These are phyloP conservation scores for Aspergillus ellipticus DNA, from an alignment of 495 filamentous ascomycete species.

Conservation along the genomic window DNA sequence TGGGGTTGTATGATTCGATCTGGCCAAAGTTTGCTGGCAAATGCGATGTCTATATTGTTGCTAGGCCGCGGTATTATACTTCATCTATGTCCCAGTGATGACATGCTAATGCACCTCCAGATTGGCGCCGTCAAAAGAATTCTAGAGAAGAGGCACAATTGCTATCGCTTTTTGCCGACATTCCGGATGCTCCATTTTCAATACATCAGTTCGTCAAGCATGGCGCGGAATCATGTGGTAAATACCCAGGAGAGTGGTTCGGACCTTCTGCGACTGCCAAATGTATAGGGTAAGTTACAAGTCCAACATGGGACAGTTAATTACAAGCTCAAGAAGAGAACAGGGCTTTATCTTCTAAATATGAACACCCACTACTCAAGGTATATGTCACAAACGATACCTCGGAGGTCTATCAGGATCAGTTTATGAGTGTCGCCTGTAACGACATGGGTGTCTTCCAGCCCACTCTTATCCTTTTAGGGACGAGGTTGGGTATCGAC, in stretches of 20 bases:
- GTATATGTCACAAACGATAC: conserved; percentile 91
- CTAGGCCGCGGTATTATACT: conserved; percentile 69
- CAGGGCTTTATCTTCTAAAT: conserved; percentile 68
- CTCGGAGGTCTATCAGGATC: conserved; percentile 88
- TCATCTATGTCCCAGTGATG: neutral
- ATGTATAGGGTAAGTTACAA: conserved; percentile 77
- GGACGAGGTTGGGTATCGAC: conserved; percentile 86
- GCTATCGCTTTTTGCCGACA: conserved; percentile 85
- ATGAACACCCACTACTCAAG: conserved; percentile 53
- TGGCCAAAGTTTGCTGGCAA: conserved; percentile 89
- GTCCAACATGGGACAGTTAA: neutral
- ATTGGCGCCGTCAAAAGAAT: conserved; percentile 68
- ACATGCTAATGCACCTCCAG: conserved; percentile 44
- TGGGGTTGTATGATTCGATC: conserved; percentile 99
- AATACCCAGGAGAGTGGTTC: conserved; percentile 98
- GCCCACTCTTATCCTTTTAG: conserved; percentile 85
- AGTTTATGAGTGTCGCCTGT: conserved; percentile 70
- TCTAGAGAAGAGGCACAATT: conserved; percentile 63
- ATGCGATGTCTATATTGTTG: conserved; percentile 65
- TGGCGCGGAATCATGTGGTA: conserved; percentile 83
- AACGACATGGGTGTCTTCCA: conserved; percentile 60
- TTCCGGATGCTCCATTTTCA: conserved; percentile 81
- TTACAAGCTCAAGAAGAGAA: conserved; percentile 20
- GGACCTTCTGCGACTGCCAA: conserved; percentile 96
- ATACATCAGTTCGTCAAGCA: conserved; percentile 92